Evolutionary conservation across 2,329 filamentous ascomycete genomes (phyloP), one percentile per base, ranked within the genome.

Genomic region (Karstenula rhodostoma): DNA sequence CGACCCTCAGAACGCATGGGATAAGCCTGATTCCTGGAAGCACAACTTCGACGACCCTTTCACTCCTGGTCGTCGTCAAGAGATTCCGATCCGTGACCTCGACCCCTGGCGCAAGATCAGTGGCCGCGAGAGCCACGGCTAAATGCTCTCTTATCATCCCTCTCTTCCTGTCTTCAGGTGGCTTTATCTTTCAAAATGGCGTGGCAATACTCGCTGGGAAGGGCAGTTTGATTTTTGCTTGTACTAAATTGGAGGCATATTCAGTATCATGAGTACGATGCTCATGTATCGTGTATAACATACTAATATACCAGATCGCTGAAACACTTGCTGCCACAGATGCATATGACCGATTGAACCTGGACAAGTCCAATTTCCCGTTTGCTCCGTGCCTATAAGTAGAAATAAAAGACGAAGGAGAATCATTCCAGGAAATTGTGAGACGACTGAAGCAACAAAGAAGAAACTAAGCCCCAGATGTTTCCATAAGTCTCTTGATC

Each of bases 111-210:
- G 75, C 58, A 68, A 71, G 58, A 77, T 77, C 59, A 77, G 73
- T 56, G 76, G 76, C n/a, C 71, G 73, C 29, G 74, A 78, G 61
- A 75, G 73, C 69, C 76, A 78, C 48, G 76, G 76, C 44, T 78
- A 70, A 57, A 42, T 27, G 4, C 29, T 23, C 40, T 23, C 13
- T 27, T 10, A 33, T 27, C 42, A 32, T 10, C 9, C 15, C 22
- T 58, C 42, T 37, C 27, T 53, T 29, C 12, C 15, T 46, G 19
- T 35, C 25, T 25, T 5, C 13, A 22, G 46, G 44, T 42, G 43
- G 51, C 35, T 54, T 54, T 46, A n/a, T 44, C 8, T 43, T 57
- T 57, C 19, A 32, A 46, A 23, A 19, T 32, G 33, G 52, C 23
- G 53, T 51, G 47, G 56, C 54, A 37, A 51, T 57, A 51, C 15